phyloP scores from a whole-genome alignment of 192 early-diverging fungal genomes.

The Phlyctochytrium bullatum region DNA sequence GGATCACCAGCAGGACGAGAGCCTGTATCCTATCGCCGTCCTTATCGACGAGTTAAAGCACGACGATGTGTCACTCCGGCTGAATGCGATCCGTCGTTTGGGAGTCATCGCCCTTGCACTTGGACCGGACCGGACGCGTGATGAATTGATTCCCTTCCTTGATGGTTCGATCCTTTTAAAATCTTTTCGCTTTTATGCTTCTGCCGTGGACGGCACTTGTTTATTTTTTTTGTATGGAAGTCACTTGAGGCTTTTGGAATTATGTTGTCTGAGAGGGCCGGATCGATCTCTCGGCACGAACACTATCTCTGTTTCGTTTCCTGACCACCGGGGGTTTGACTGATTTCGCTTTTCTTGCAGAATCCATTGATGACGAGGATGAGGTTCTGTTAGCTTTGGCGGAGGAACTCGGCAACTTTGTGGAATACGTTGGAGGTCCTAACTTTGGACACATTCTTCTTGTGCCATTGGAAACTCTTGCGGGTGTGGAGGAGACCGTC shows the following conservation, averaged over 20 bases:
- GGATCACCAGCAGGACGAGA: conserved; percentile 31
- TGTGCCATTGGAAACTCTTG: conserved; percentile 91
- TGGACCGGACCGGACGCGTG: conserved; percentile 89
- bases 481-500: conserved; percentile 95
- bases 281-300: too few species aligned
- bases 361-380: conserved; percentile 99
- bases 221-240: too few species aligned
- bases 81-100: conserved; percentile 80
- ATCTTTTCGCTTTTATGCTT: too few species aligned
- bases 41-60: conserved; percentile 92
- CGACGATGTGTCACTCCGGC: conserved; percentile 80
- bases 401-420: conserved; percentile 90
- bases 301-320: too few species aligned
- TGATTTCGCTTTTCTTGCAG: conserved; percentile 47
- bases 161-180: too few species aligned
- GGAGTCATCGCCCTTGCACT: conserved; percentile 88
- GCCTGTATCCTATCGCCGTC: conserved; percentile 83
- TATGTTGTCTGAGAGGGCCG: too few species aligned
- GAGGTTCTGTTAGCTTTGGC: conserved; percentile 92
- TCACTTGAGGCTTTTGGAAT: too few species aligned
- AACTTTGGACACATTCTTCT: conserved; percentile 83
- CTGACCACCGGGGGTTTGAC: too few species aligned
- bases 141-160: conserved; percentile 96
- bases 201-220: too few species aligned
- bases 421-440: conserved; percentile 89